These are phyloP conservation scores for Brassica hybrid DNA, from an alignment of 441 rosid species.

Conservation along the genomic window DNA sequence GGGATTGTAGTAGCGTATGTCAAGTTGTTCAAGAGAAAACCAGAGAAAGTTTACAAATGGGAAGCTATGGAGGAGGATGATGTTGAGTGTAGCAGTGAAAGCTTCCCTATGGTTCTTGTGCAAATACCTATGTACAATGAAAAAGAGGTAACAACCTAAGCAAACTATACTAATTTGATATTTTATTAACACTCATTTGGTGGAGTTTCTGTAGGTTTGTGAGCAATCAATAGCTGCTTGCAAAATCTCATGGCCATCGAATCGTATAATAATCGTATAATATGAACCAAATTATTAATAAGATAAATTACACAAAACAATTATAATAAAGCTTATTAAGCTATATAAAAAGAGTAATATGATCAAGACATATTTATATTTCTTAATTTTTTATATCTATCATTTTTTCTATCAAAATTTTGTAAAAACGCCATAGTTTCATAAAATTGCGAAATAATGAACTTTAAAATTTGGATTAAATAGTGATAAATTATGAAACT, in stretches of 20 bases:
- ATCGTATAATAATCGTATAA: slow-evolving; percentile 53
- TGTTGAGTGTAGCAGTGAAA: slow-evolving; percentile 72
- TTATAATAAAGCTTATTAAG: no score
- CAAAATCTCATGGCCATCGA: slow-evolving; percentile 73
- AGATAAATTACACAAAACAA: no score
- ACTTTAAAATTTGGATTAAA: no score
- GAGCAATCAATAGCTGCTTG: slow-evolving; percentile 80
- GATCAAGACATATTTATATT: no score
- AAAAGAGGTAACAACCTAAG: slow-evolving; percentile 57
- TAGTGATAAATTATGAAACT: no score
- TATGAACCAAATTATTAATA: no score
- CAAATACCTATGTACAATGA: slow-evolving; percentile 98
- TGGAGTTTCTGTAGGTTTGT: slow-evolving; percentile 56
- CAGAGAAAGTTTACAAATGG: slow-evolving; percentile 79
- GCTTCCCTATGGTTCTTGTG: slow-evolving; percentile 80
- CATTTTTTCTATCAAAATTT: no score
- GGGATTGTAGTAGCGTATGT: slow-evolving; percentile 60
- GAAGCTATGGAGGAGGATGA: slow-evolving; percentile 80
- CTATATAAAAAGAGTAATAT: no score
- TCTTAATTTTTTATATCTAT: no score
- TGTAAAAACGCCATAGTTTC: no score
- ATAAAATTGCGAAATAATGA: no score
- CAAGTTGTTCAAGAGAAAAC: slow-evolving; percentile 71
- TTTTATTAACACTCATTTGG: not conserved
- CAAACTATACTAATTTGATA: not conserved